These are phyloP conservation scores for Tanacetum coccineum DNA, from an alignment of 129 eudicot species.

Conservation along the genomic window DNA sequence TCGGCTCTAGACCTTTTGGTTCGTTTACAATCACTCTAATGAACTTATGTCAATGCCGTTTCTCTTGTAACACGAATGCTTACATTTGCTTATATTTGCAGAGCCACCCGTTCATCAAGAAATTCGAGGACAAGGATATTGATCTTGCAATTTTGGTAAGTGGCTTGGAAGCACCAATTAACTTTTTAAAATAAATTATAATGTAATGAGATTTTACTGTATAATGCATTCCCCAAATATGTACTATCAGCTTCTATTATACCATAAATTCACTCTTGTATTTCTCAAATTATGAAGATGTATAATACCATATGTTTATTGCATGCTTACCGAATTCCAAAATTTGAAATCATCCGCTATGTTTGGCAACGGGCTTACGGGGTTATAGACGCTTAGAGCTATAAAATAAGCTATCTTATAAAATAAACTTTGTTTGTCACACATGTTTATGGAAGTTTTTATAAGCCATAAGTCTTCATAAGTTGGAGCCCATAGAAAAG, in stretches of 20 bases:
- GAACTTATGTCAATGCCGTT: not conserved
- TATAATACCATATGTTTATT: conserved; percentile 2
- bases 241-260: conserved; percentile 16
- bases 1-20: conserved; percentile 86
- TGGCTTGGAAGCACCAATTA: conserved; percentile 81
- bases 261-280: conserved; percentile 7
- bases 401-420: too few relatives aligned
- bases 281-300: conserved; percentile 9
- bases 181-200: conserved; percentile 47
- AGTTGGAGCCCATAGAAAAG: too few relatives aligned
- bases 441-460: too few relatives aligned
- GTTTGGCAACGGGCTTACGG: too few relatives aligned
- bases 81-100: conserved; percentile 22
- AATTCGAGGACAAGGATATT: conserved; percentile 93
- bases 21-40: conserved; percentile 26
- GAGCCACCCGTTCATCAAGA: conserved; percentile 90
- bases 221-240: conserved; percentile 20
- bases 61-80: conserved; percentile 11
- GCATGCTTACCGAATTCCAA: not conserved
- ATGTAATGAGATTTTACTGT: conserved; percentile 18
- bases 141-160: conserved; percentile 74
- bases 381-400: too few relatives aligned
- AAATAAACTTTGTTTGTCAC: too few relatives aligned
- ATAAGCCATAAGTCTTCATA: too few relatives aligned
- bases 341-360: too few relatives aligned